Evolutionary conservation across 768 basidiomycete species (phyloP), one percentile per base, ranked within the genome.

Genomic region (Podaxis sp.): DNA sequence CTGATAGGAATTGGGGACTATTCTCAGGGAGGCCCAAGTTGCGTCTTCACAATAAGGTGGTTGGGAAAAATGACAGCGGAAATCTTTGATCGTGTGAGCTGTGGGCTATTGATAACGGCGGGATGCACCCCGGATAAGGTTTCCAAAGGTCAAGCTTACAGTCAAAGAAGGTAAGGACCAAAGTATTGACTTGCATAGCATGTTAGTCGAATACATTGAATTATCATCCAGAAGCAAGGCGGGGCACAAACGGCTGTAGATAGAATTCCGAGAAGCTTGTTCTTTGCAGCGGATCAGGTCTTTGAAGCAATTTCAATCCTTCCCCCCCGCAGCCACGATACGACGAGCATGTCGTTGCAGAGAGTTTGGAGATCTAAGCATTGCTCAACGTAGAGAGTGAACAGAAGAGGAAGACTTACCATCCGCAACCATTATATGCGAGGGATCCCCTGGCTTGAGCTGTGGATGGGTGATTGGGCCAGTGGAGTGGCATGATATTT

Each of bases 121-220:
- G 5, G 15, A 22, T 37, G 13, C 28, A 41, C 52, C 26, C 20
- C 1, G 40, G 24, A 17, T 46, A 20, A n/a, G 5, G 17, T 49
- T n/a, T 38, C 33, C 26, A 11, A 22, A 55, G 24, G 0, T 48
- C 22, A 22, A 24, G 10, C 7, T 46, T 20, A 46, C 22, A 13
- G 13, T 41, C 30, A 30, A 72, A 62, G 38, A 69, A 59, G 20
- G 74, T 72, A 20, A 73, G 66, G 60, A 69, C 69, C 7, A 72
- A 64, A 0, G 75, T 68, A 33, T 72, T 69, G 4, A 75, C 74
- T 63, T 78, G 78, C 10, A 79, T 76, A 3, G 77, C 79, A 54
- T 78, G 77, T 74, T 77, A 49, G 66, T 70, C 15, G 67, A 22
- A 41, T 22, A 48, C 55, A 54, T 50, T 24, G 53, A 37, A 11